A percentile compares a stretch with the other conserved stretches of the same genome.
Evolutionary conservation across 2,329 filamentous ascomycete genomes (phyloP).

Genomic region (Rhinocladiella mackenziei): DNA sequence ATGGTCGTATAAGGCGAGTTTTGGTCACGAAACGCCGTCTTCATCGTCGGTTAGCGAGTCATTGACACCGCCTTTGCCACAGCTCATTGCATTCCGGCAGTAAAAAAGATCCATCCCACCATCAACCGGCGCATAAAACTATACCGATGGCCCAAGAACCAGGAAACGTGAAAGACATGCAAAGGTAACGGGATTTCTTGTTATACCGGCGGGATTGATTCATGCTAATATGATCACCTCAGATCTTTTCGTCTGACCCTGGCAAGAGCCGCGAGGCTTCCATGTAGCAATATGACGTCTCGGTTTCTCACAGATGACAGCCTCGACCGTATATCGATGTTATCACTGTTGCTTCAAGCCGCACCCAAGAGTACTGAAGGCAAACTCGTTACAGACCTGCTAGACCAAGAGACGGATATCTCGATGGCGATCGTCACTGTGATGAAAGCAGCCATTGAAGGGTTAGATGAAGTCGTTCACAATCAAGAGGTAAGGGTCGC

Average conservation of each 20-base stretch:
- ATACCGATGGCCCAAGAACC: too few species aligned
- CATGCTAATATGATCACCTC: neutral
- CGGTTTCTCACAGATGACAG: neutral
- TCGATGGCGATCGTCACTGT: neutral
- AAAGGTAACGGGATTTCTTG: neutral
- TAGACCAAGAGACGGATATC: neutral
- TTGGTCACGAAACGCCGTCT: too few species aligned
- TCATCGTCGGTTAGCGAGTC: too few species aligned
- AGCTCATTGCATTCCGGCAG: too few species aligned
- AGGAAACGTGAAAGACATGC: neutral
- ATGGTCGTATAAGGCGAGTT: too few species aligned
- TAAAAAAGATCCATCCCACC: too few species aligned
- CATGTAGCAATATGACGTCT: neutral
- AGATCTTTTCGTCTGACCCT: neutral
- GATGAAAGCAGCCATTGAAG: neutral
- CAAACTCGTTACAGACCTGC: neutral
- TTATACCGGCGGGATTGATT: neutral
- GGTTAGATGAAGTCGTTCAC: neutral
- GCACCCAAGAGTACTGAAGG: neutral
- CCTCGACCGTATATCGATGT: neutral
- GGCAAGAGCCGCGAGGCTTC: neutral
- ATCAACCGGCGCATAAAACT: too few species aligned
- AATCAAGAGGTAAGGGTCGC: too few species aligned
- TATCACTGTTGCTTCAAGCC: neutral
- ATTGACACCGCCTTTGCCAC: too few species aligned